These are phyloP conservation scores for Salix arbutifolia DNA, from an alignment of 345 rosid genomes.

Conservation along the genomic window DNA sequence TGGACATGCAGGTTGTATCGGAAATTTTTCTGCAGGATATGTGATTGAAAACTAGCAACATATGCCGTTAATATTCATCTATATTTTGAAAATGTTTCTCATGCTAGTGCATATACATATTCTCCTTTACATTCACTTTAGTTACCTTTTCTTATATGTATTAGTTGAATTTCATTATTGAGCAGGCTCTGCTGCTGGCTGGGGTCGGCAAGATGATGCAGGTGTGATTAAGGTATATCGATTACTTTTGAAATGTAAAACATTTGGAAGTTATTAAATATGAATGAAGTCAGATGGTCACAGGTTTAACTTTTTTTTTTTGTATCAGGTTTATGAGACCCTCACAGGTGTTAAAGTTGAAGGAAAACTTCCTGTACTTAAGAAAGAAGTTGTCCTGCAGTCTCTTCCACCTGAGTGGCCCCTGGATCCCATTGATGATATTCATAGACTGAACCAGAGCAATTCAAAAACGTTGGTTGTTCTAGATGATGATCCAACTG, in stretches of 20 bases:
- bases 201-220: slow-evolving; percentile 92
- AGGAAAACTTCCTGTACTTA: slow-evolving; percentile 67
- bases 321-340: slow-evolving; percentile 68
- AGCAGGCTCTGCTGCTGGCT: slow-evolving; percentile 92
- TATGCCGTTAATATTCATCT: not conserved
- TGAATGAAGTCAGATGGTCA: slow-evolving; percentile 2
- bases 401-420: slow-evolving; percentile 91
- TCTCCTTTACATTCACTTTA: not conserved
- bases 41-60: not conserved
- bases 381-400: slow-evolving; percentile 57
- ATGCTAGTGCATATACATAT: not conserved
- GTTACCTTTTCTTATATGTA: not conserved
- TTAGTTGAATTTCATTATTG: slow-evolving; percentile 11
- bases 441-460: slow-evolving; percentile 50
- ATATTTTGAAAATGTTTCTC: not conserved
- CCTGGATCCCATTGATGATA: slow-evolving; percentile 61
- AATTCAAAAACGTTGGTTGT: slow-evolving; percentile 76
- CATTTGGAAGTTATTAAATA: not conserved
- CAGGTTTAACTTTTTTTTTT: not conserved
- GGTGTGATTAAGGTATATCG: slow-evolving; percentile 82
- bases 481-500: slow-evolving; percentile 97
- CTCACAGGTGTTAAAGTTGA: slow-evolving; percentile 79
- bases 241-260: not conserved
- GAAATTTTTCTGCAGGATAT: not conserved
- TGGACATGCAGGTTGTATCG: not conserved